Evolutionary conservation across 1,139 yeast genomes (phyloP).

Genomic region (Arxiozyma bovina): DNA sequence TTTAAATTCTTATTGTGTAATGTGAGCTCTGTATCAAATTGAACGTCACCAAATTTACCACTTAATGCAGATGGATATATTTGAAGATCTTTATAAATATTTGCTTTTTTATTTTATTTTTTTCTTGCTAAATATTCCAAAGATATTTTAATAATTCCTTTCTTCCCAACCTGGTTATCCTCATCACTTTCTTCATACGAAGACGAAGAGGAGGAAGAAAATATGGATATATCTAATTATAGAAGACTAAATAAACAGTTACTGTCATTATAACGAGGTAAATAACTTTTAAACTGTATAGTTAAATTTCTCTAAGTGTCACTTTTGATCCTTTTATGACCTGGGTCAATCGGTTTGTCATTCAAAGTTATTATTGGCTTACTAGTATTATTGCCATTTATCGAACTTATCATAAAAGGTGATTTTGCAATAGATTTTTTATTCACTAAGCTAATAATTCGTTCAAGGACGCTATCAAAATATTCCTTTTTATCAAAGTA

Average conservation of each 20-base stretch:
- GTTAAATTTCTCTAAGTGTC: not conserved
- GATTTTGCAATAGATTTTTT: not conserved
- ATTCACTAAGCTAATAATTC: no score
- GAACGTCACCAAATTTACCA: slow-evolving; percentile 14
- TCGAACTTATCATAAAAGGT: not conserved
- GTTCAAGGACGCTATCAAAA: not conserved
- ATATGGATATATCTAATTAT: not conserved
- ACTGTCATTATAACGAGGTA: not conserved
- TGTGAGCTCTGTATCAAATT: slow-evolving; percentile 3
- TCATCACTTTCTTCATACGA: not conserved
- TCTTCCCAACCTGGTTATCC: not conserved
- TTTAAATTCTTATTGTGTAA: not conserved
- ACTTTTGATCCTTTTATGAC: not conserved
- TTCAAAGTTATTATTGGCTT: not conserved
- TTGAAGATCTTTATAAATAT: not conserved
- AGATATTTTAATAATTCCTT: not conserved
- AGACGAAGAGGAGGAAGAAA: not conserved
- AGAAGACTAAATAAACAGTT: not conserved
- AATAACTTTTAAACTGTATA: not conserved
- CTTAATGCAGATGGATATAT: slow-evolving; percentile 9
- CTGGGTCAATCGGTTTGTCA: not conserved
- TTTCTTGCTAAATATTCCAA: not conserved
- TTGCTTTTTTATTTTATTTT: not conserved
- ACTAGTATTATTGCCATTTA: not conserved
- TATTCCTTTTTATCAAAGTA: no score